Percentiles rank a stretch among this genome's conserved stretches.
Evolutionary conservation across 140 eudicot species (phyloP).

Genomic region (Stevia rebaudiana): DNA sequence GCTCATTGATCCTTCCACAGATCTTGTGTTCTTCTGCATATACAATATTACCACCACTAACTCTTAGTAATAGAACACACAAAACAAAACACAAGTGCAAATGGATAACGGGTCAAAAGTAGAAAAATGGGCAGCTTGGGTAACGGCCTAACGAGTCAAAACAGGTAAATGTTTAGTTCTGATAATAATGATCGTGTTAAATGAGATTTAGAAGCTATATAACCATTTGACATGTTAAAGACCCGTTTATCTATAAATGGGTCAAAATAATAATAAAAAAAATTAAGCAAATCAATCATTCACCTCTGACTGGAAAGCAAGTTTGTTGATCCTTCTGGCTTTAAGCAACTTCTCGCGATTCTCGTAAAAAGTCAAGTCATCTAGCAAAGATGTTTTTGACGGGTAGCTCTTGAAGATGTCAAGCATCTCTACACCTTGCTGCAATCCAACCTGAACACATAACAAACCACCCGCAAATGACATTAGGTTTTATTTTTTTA

Average conservation of each 20-base stretch:
- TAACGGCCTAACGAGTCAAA: too few species aligned
- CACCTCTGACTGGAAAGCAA: constrained; percentile 38
- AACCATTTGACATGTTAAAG: not conserved
- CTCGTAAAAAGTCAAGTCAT: constrained; percentile 79
- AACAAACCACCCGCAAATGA: not conserved
- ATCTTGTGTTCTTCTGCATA: constrained; percentile 31
- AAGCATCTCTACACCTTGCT: constrained; percentile 78
- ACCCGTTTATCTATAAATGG: not conserved
- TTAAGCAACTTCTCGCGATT: constrained; percentile 52
- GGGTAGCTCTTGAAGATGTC: constrained; percentile 59
- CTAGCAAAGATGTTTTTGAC: constrained; percentile 54
- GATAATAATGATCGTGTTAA: too few species aligned
- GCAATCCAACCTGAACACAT: constrained; percentile 53
- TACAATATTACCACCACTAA: not conserved
- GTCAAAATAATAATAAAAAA: not conserved
- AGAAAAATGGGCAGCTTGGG: too few species aligned
- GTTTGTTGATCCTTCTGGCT: constrained; percentile 47
- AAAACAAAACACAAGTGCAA: not conserved
- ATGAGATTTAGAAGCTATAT: too few species aligned
- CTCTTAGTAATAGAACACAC: not conserved
- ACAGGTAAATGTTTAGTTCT: too few species aligned
- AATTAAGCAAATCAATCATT: not conserved
- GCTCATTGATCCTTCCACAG: constrained; percentile 28
- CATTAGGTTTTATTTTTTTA: not conserved
- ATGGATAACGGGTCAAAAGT: not conserved